These are phyloP conservation scores for Pythium periplocum DNA, from an alignment of 352 stramenopile genomes.

Conservation along the genomic window DNA sequence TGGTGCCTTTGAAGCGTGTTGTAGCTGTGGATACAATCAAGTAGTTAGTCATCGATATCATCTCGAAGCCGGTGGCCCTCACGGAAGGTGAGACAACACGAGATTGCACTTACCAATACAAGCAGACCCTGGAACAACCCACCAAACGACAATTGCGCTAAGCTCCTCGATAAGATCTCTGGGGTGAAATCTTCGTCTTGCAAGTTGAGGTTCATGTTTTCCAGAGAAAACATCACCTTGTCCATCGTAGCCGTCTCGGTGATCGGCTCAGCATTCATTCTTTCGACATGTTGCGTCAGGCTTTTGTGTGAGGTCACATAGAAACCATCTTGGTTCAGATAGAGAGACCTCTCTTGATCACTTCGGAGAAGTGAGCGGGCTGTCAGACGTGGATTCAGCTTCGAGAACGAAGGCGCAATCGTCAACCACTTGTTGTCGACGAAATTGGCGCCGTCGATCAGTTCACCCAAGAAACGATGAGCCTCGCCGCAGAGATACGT, in stretches of 20 bases:
- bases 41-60: not conserved
- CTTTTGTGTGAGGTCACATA: slow-evolving; percentile 45
- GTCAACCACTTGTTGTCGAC: slow-evolving; percentile 60
- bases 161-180: slow-evolving; percentile 32
- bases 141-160: slow-evolving; percentile 56
- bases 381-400: slow-evolving; percentile 60
- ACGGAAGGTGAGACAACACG: not conserved
- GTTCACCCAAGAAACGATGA: slow-evolving; percentile 48
- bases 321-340: slow-evolving; percentile 60
- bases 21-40: slow-evolving; percentile 28
- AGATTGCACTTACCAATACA: slow-evolving; percentile 41
- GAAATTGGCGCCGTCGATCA: slow-evolving; percentile 70
- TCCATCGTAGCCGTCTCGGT: slow-evolving; percentile 42
- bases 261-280: slow-evolving; percentile 35
- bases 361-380: slow-evolving; percentile 35
- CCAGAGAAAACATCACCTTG: slow-evolving; percentile 59
- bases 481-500: slow-evolving; percentile 55
- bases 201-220: slow-evolving; percentile 73
- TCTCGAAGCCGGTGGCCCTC: not conserved
- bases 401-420: slow-evolving; percentile 56
- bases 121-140: slow-evolving; percentile 46
- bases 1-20: slow-evolving; percentile 57
- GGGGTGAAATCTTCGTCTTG: slow-evolving; percentile 51
- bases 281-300: slow-evolving; percentile 61
- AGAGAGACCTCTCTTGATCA: slow-evolving; percentile 43